Conservation (phyloP, 2,329 filamentous ascomycete species). For the Fusarium sp. region DNA sequence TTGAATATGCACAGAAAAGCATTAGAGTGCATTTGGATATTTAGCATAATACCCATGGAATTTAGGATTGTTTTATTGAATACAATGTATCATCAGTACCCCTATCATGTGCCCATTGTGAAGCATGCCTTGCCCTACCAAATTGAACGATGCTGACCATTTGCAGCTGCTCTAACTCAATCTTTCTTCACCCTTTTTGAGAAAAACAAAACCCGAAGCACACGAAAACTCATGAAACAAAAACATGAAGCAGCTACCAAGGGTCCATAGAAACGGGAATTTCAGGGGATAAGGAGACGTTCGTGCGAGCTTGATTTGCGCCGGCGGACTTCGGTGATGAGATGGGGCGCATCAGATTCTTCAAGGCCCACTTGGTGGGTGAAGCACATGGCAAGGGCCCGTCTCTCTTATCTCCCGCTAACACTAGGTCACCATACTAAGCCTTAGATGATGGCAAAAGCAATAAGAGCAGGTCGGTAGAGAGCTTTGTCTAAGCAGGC, state of each 20-base stretch:
- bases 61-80: slow-evolving; percentile 21
- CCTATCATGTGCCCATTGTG: slow-evolving; percentile 13
- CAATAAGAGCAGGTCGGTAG: not conserved
- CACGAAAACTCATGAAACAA: not conserved
- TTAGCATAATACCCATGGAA: slow-evolving; percentile 43
- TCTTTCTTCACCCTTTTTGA: slow-evolving; percentile 11
- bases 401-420: not conserved
- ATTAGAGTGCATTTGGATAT: slow-evolving; percentile 33
- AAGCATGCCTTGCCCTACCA: slow-evolving; percentile 2
- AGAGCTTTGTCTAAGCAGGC: not conserved
- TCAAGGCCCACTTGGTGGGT: slow-evolving; percentile 39
- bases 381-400: slow-evolving; percentile 30
- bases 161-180: slow-evolving; percentile 14
- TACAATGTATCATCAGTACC: slow-evolving; percentile 6
- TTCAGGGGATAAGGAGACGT: slow-evolving; percentile 36
- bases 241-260: not conserved
- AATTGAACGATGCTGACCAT: slow-evolving; percentile 6
- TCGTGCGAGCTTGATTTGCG: slow-evolving; percentile 30
- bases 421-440: not conserved
- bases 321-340: slow-evolving; percentile 44
- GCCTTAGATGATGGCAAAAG: not conserved
- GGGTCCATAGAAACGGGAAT: slow-evolving; percentile 11
- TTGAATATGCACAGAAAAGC: slow-evolving; percentile 14
- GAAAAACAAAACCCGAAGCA: not conserved
- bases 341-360: slow-evolving; percentile 36